These are phyloP conservation scores for Leccinum uliginosum DNA, from an alignment of 768 basidiomycete species.

Conservation along the genomic window DNA sequence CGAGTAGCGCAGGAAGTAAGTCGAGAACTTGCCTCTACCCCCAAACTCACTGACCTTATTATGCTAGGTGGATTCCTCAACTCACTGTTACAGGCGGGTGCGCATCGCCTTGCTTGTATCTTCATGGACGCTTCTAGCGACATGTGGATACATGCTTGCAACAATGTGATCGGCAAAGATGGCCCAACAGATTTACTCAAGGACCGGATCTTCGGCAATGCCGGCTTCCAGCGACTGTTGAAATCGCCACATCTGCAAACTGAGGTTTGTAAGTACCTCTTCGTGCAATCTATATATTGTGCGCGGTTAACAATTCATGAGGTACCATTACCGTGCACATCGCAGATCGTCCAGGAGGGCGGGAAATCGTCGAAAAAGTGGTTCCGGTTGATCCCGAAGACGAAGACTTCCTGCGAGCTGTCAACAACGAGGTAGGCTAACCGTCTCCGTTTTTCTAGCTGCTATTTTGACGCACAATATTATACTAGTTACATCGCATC, in stretches of 20 bases:
- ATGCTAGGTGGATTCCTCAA: neutral
- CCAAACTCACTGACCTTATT: neutral
- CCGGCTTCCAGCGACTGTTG: neutral
- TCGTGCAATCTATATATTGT: neutral
- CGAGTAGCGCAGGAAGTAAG: too few species aligned
- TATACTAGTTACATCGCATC: too few species aligned
- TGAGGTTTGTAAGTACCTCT: neutral
- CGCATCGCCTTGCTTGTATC: neutral
- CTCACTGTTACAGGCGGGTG: neutral
- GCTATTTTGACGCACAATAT: too few species aligned
- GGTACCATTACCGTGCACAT: neutral
- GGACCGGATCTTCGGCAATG: neutral
- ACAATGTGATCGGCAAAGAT: neutral
- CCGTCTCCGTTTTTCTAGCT: too few species aligned
- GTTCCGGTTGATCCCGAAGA: neutral
- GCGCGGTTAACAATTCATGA: neutral
- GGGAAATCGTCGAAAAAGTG: neutral
- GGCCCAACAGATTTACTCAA: neutral
- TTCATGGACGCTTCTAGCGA: neutral
- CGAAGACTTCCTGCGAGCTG: neutral
- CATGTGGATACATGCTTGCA: neutral
- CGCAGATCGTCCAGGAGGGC: neutral
- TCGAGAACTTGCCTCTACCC: too few species aligned
- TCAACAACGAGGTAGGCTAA: too few species aligned
- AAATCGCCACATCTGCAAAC: neutral